Base-by-base conservation (phyloP, 1,139 yeast species). In the Yamadazyma diddensiae region DNA sequence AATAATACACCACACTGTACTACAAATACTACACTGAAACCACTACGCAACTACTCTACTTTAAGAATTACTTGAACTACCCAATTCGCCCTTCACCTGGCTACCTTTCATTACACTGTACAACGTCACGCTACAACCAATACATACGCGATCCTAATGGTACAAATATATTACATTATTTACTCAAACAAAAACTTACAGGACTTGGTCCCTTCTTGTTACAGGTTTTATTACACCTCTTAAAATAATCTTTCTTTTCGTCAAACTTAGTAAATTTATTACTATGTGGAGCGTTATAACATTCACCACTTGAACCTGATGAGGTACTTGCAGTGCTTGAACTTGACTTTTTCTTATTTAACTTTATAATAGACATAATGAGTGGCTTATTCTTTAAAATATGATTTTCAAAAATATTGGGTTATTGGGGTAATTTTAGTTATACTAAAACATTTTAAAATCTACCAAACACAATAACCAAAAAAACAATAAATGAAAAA, bases 201-300 rank as follows among this genome's bases (percentile, higher is more conserved):
- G 65, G 43, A 24, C 55, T 40, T 10, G 70, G 70, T 27, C 54
- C 43, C 34, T 51, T 45, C 31, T 50, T 50, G 21, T 41, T 39
- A 22, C 41, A 32, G 16, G 32, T 33, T 29, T 41, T 41, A 28
- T 48, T 45, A 49, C 73, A 68, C 39, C 74, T 56, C 41, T 62
- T 62, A 18, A 49, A 58, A 44, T 68, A 68, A 47, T 68, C 74
- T 48, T 67, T 62, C 56, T 65, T 65, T 41, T 65, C 72, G 43
- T 65, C 72, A 47, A 65, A 65, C 29, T 43, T 45, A 9, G 40
- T 35, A 33, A 45, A 45, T 26, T 38, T 44, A 25, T 42, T 44
- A 3, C 41, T 36, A 37, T 45, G 47, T 11, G 38, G 39, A 13
- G 30, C 28, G 29, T 20, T 33, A 14, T 33, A 35, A 23, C 32